Base-by-base conservation (phyloP, 2,329 filamentous ascomycete species). In the Plenodomus lindquistii region DNA sequence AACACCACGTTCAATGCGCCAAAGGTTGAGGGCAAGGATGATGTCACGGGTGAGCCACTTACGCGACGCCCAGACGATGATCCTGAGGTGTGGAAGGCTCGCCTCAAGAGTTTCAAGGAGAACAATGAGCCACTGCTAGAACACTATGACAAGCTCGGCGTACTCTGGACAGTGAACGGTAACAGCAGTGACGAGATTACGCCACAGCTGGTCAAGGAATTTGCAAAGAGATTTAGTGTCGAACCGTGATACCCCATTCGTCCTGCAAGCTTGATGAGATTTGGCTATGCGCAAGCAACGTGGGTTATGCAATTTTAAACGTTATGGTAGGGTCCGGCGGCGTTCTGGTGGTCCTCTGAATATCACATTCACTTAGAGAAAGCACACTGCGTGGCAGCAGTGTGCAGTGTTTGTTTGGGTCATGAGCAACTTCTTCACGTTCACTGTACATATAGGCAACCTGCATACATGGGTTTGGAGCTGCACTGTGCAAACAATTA, bases 141-240 rank as follows among this genome's bases (percentile, higher is more conserved):
- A 60, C 90, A 97, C 74, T 99, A 99, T 67, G 87, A 89, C 41
- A 82, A 83, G 56, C 87, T 88, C 69, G 91, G 90, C 9, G 86
- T 96, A 11, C 75, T 99, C 31, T 91, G 89, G 83, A 89, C 90
- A 53, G 91, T 97, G 3, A 80, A 90, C 60, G 94, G 94, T 18
- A 84, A 92, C 74, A 93, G 85, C 71, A 96, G 91, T 67, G 90
- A 99, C 67, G 94, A 97, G 75, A 99, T 99, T 62, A 92, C 83
- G 44, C 94, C 94, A n/a, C 86, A 91, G 77, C 79, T 99, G 21
- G 89, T 91, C 66, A 75, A 79, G 8, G 91, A 96, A 74, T 89
- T 99, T 71, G 86, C 89, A 75, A 83, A 78, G 66, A 82, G 88
- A 47, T 97, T 97, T 74, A 79, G 64, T 42, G 57, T 44, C 39